phyloP scores from a whole-genome alignment of 2,329 filamentous ascomycete genomes.

The Alternaria sp. region DNA sequence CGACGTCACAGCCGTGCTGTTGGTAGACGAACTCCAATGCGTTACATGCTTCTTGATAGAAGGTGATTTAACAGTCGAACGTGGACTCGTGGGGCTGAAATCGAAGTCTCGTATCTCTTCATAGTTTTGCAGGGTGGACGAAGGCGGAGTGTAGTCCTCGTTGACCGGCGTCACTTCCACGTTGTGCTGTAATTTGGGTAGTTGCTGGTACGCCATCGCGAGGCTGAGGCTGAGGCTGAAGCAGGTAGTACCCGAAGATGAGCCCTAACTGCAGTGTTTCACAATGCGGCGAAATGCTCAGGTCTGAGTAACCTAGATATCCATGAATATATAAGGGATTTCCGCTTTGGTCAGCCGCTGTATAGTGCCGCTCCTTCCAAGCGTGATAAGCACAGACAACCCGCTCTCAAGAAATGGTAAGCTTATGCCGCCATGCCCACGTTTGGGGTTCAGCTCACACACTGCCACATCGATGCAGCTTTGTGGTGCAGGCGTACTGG shows the following conservation, averaged over 20 bases:
- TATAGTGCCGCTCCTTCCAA: not conserved
- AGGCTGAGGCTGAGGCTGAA: not conserved
- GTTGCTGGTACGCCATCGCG: constrained; percentile 10
- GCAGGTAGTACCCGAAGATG: not conserved
- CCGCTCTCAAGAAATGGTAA: not conserved
- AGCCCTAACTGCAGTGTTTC: not conserved
- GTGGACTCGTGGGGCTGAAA: constrained; percentile 7
- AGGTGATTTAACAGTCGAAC: not conserved
- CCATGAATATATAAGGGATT: not conserved
- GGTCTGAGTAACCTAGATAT: not conserved
- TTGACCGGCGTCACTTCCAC: constrained; percentile 3
- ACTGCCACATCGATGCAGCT: not conserved
- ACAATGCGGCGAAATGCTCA: not conserved
- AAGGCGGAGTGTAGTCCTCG: constrained; percentile 2
- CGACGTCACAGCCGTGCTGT: constrained; percentile 8
- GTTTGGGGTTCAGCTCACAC: not conserved
- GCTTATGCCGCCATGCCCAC: not conserved
- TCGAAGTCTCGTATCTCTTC: constrained; percentile 10
- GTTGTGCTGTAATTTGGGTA: constrained; percentile 5
- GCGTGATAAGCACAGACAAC: constrained; percentile 1
- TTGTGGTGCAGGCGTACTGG: not conserved
- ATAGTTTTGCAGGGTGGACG: constrained; percentile 1
- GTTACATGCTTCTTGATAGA: constrained; percentile 10
- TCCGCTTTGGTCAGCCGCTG: not conserved
- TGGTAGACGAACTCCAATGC: constrained; percentile 11